Evolutionary conservation across 2,329 filamentous ascomycete species (phyloP).

Genomic region (Gaeumannomyces tritici): DNA sequence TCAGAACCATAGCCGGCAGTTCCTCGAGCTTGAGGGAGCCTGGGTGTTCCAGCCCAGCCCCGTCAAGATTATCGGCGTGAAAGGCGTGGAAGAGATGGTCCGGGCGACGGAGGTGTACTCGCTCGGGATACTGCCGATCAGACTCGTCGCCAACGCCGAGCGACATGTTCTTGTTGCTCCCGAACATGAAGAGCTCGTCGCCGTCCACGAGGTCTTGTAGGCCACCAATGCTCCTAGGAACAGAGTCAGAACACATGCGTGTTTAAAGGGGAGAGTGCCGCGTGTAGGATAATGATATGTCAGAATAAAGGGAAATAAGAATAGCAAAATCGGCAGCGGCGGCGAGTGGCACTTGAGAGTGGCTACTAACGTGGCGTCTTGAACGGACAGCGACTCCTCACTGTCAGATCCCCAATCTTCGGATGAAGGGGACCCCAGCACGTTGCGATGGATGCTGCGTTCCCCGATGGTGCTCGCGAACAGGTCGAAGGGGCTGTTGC

Average conservation of each 20-base stretch:
- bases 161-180: conserved; percentile 91
- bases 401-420: conserved; percentile 36
- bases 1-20: conserved; percentile 64
- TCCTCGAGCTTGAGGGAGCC: not conserved
- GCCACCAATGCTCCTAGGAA: conserved; percentile 6
- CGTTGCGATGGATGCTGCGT: conserved; percentile 40
- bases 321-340: too few relatives aligned
- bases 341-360: too few relatives aligned
- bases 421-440: conserved; percentile 15
- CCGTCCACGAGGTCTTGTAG: conserved; percentile 31
- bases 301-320: too few relatives aligned
- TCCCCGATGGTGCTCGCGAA: conserved; percentile 81
- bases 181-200: conserved; percentile 87
- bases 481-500: conserved; percentile 87
- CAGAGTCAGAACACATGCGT: not conserved
- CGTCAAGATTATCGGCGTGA: conserved; percentile 55
- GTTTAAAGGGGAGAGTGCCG: too few relatives aligned
- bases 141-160: conserved; percentile 93
- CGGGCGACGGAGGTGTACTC: conserved; percentile 66
- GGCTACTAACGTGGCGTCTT: not conserved
- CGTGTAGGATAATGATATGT: too few relatives aligned
- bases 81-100: conserved; percentile 67
- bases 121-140: conserved; percentile 87
- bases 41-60: conserved; percentile 17
- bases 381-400: not conserved